Base-by-base conservation (phyloP, 169 alveolate genomes). In the Eimeria acervulina region DNA sequence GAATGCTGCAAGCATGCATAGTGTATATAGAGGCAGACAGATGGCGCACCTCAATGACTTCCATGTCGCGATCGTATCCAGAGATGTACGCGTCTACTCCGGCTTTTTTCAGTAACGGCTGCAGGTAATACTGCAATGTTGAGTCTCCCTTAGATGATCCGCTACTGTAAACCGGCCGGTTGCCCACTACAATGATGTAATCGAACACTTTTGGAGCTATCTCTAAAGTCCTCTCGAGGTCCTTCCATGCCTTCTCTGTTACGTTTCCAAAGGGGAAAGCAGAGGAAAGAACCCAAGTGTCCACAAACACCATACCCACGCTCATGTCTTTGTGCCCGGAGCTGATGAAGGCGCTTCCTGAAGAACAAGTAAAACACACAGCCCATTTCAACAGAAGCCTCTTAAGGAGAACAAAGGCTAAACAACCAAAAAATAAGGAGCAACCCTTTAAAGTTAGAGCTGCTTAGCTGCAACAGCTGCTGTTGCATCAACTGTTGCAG, bases 71-170 rank as follows among this genome's bases (percentile, higher is more conserved):
- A 94, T 98, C 99, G 95, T 98, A 97, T 0, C 99, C 99, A 23
- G 99, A 95, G 59, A 98, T 97, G 96, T 98, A 98, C 7, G 98
- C 98, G 85, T 98, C 99, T 5, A 98, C 99, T 55, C 98, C 97
- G 38, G 98, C 98, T 90, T 97, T 97, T 74, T 98, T 97, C 74
- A 98, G 96, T 26, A 98, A 98, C 3, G 99, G 99, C 51, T 97
- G 97, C 1, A 98, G 95, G 85, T 97, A 95, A 91, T 98, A 97
- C 38, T 98, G 97, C 68, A 98, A 97, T 74, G 96, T 97, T 0
- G 99, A 97, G 89, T 97, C 98, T n/a, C 99, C 99, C 95, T 98
- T 97, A 26, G 98, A 98, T 15, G 96, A 95, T 23, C 99, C 99
- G 80, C 98, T 97, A 47, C 99, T 97, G 92, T 97, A 97, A 19